Percentiles rank a stretch among this genome's conserved stretches.
Evolutionary conservation across 495 filamentous ascomycete genomes (phyloP).

Genomic region (Rostrohypoxylon terebratum): DNA sequence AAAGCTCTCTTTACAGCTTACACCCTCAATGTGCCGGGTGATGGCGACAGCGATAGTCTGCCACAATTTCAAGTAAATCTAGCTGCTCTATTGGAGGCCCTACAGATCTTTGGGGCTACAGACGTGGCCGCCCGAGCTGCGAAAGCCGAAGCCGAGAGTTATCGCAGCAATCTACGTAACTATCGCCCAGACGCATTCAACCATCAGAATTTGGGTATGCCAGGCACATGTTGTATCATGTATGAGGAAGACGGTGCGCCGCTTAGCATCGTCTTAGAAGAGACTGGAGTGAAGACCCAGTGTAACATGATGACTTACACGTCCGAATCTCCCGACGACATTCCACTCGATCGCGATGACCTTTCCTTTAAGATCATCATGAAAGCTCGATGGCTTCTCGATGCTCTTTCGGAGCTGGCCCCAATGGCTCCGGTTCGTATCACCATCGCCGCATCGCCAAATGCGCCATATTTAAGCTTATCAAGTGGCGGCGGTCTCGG

Average conservation of each 20-base stretch:
- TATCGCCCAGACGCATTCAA: slow-evolving; percentile 77
- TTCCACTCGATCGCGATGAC: slow-evolving; percentile 82
- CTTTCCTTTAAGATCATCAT: slow-evolving; percentile 95
- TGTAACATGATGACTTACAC: slow-evolving; percentile 95
- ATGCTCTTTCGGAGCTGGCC: slow-evolving; percentile 86
- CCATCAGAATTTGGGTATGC: slow-evolving; percentile 78
- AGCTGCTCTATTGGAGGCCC: slow-evolving; percentile 87
- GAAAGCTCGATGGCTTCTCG: slow-evolving; percentile 82
- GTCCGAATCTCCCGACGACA: slow-evolving; percentile 73
- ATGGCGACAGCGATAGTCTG: slow-evolving; percentile 47
- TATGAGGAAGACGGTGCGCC: slow-evolving; percentile 79
- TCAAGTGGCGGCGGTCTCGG: slow-evolving; percentile 80
- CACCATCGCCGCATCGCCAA: slow-evolving; percentile 72
- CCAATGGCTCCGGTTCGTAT: slow-evolving; percentile 71
- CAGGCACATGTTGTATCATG: slow-evolving; percentile 82
- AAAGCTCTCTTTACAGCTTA: slow-evolving; percentile 89
- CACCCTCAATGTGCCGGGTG: slow-evolving; percentile 62
- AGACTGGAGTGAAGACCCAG: slow-evolving; percentile 86
- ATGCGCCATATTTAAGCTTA: slow-evolving; percentile 78
- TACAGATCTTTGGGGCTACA: slow-evolving; percentile 90
- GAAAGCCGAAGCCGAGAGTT: slow-evolving; percentile 63
- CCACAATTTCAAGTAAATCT: slow-evolving; percentile 84
- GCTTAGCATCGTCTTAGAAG: slow-evolving; percentile 82
- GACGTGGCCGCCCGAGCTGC: slow-evolving; percentile 69
- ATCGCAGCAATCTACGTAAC: slow-evolving; percentile 65